Percentiles rank a stretch among this genome's conserved stretches.
Evolutionary conservation across 352 stramenopile species (phyloP).

Genomic region (Phytopythium ostracodes): DNA sequence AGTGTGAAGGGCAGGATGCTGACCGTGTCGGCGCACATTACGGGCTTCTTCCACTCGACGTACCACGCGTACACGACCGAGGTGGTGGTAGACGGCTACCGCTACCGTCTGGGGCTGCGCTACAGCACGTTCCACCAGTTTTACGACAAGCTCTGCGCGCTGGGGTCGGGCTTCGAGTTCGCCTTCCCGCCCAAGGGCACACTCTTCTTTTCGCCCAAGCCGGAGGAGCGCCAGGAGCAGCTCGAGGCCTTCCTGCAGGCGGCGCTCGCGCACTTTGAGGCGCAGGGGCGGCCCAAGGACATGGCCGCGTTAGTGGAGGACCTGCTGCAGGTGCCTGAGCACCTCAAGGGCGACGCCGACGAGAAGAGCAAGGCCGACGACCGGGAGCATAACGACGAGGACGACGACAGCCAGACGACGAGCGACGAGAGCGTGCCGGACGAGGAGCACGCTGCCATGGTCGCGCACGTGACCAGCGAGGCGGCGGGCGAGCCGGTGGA

Average conservation of each 20-base stretch:
- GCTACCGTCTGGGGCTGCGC: constrained; percentile 45
- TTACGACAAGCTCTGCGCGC: constrained; percentile 40
- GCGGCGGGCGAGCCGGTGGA: neutral
- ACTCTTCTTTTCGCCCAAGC: constrained; percentile 62
- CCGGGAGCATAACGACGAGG: neutral
- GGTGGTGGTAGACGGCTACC: constrained; percentile 32
- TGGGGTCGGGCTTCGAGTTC: constrained; percentile 40
- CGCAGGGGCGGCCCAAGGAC: constrained; percentile 20
- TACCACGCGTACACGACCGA: constrained; percentile 62
- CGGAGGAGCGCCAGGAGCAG: constrained; percentile 48
- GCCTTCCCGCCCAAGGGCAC: constrained; percentile 60
- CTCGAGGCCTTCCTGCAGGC: constrained; percentile 62
- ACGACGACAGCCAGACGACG: constrained; percentile 15
- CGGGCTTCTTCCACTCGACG: constrained; percentile 37
- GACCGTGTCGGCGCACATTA: constrained; percentile 26
- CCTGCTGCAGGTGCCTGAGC: constrained; percentile 45
- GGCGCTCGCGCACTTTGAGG: constrained; percentile 33
- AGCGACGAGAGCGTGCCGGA: constrained; percentile 32
- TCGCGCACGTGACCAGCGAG: constrained; percentile 1
- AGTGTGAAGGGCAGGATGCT: neutral
- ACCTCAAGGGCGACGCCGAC: constrained; percentile 22
- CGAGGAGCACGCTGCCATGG: constrained; percentile 14
- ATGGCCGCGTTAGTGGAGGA: constrained; percentile 46
- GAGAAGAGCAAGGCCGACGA: constrained; percentile 21
- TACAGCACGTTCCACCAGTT: constrained; percentile 68